Percentiles rank a stretch among this genome's conserved stretches.
Conservation (phyloP, 805 yeast species). For the Cyberlindnera mycetangii region DNA sequence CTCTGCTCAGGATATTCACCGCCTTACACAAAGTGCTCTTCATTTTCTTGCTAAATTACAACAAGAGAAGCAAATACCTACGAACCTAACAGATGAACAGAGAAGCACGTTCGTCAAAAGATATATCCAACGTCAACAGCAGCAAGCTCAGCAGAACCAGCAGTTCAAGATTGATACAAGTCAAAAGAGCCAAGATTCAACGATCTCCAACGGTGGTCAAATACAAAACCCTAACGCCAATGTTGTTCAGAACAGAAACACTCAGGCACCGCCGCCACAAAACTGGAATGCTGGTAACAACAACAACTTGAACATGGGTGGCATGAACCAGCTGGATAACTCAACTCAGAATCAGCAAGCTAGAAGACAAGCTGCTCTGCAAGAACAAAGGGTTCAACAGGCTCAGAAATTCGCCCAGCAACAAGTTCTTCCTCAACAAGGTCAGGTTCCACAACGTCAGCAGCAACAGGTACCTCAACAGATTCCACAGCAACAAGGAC, state of each 20-base stretch:
- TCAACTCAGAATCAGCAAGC: constrained; percentile 9
- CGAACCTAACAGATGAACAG: constrained; percentile 24
- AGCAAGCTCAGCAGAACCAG: constrained; percentile 17
- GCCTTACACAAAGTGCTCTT: constrained; percentile 25
- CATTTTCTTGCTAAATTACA: constrained; percentile 25
- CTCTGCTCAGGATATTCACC: constrained; percentile 20
- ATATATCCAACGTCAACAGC: constrained; percentile 27
- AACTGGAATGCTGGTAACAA: constrained; percentile 5
- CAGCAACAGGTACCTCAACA: constrained; percentile 8
- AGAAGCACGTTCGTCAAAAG: constrained; percentile 24
- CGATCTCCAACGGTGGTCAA: background rate
- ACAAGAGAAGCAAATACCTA: constrained; percentile 25
- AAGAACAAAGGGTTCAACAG: constrained; percentile 16
- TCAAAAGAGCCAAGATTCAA: constrained; percentile 1
- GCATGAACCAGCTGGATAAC: constrained; percentile 4
- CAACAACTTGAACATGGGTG: constrained; percentile 1
- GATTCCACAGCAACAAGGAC: constrained; percentile 3
- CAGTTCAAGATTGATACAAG: constrained; percentile 17
- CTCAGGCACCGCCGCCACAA: constrained; percentile 10
- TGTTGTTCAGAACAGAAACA: constrained; percentile 2
- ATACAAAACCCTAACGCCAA: background rate
- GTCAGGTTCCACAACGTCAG: constrained; percentile 14
- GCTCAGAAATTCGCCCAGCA: constrained; percentile 18
- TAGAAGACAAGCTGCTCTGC: constrained; percentile 15
- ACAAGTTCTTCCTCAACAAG: constrained; percentile 16